Evolutionary conservation across 768 basidiomycete species (phyloP), one percentile per base, ranked within the genome.

Genomic region (Suillus sp.): DNA sequence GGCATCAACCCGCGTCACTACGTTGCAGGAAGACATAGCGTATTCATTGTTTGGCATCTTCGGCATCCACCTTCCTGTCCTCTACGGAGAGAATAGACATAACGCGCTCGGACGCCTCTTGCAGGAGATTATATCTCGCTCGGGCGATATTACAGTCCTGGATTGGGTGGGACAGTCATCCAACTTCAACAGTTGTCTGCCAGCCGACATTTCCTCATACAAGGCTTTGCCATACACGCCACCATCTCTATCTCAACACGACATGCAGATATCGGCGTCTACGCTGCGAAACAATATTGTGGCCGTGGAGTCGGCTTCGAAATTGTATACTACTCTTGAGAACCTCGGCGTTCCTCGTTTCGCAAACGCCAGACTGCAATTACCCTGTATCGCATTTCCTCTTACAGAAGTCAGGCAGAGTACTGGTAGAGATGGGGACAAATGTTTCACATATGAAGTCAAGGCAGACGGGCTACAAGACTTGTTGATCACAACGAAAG

Each of bases 181-280:
- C 1, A 13, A 0, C 11, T 45, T 45, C 43, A 45, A 45, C n/a
- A 45, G 43, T 1, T 45, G 43, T 6, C 43, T 45, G 2, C 43
- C n/a, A 22, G 43, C 43, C 5, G n/a, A 22, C 0, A 45, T 22
- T 45, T 45, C 4, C 43, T 45, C 43, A 45, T 45, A 45, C n/a
- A 22, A 22, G n/a, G 43, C 43, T 45, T n/a, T 1, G 4, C 0
- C 43, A 45, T 43, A 0, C 0, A 20, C 20, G 1, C 0, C 6
- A 0, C 11, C 11, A 45, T 13, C 43, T 22, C n/a, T 45, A 45
- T 22, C 43, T 2, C 11, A 45, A 45, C 0, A 22, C 11, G 43
- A 45, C 0, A 45, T 13, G 1, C 43, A 22, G n/a, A 22, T 2
- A 0, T 45, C n/a, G 4, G 10, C 22, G 2, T 22, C n/a, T 16